Percentiles rank a stretch among this genome's conserved stretches.
These are phyloP conservation scores for Zymoseptoria crescenta DNA, from an alignment of 2,329 filamentous ascomycete genomes.

Conservation along the genomic window DNA sequence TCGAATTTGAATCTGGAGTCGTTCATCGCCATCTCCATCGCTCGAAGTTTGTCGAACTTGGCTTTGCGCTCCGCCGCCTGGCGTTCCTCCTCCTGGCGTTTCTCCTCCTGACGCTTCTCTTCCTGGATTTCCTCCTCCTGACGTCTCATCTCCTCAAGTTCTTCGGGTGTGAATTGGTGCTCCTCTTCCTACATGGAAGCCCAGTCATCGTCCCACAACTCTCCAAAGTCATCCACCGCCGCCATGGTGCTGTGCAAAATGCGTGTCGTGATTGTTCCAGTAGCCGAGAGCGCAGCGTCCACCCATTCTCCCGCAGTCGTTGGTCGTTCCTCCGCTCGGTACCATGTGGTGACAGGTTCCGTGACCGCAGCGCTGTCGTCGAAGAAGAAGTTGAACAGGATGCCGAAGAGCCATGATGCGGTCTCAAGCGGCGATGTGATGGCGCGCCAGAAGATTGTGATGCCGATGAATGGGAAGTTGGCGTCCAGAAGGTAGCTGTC, in stretches of 20 bases:
- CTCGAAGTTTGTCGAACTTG: background rate
- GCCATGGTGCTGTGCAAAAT: slow-evolving; percentile 17
- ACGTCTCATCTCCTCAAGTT: background rate
- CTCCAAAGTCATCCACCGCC: slow-evolving; percentile 22
- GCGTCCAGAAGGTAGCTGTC: slow-evolving; percentile 49
- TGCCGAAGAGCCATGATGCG: background rate
- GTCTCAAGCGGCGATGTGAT: background rate
- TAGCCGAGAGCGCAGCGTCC: slow-evolving; percentile 6
- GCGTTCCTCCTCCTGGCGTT: background rate
- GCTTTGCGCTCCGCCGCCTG: background rate
- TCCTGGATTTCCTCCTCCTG: background rate
- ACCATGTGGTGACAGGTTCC: background rate
- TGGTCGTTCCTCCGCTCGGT: background rate
- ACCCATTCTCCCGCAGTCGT: background rate
- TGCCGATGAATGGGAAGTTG: slow-evolving; percentile 39
- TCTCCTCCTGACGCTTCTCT: background rate
- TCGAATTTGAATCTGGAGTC: background rate
- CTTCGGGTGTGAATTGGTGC: background rate
- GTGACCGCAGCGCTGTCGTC: background rate
- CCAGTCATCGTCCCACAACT: slow-evolving; percentile 24
- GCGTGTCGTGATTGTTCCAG: slow-evolving; percentile 10
- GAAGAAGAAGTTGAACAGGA: slow-evolving; percentile 2
- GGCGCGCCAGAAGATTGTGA: background rate
- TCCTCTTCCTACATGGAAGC: background rate
- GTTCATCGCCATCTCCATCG: background rate